Evolutionary conservation across 345 rosid species (phyloP).

Genomic region (Citrus hindsii): DNA sequence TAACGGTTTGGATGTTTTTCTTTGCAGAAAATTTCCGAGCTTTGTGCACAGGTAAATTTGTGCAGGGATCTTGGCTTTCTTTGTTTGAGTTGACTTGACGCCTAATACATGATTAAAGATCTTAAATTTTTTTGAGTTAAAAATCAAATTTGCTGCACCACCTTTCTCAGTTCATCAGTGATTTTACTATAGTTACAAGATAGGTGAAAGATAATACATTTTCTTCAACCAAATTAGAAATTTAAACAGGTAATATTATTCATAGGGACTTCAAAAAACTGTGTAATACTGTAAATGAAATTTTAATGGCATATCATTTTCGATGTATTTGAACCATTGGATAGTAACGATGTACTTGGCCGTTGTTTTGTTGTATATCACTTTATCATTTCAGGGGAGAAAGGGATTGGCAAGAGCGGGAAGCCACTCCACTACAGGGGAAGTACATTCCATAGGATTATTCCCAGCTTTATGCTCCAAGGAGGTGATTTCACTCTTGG

Average conservation of each 20-base stretch:
- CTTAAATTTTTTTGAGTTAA: background rate
- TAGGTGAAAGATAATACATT: background rate
- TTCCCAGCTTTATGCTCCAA: conserved; percentile 94
- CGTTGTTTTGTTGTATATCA: background rate
- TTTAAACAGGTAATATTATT: background rate
- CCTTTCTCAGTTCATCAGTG: background rate
- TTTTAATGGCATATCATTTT: background rate
- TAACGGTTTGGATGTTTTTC: conserved; percentile 12
- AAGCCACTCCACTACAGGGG: conserved; percentile 87
- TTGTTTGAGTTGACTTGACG: background rate
- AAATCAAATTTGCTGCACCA: background rate
- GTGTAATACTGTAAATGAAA: background rate
- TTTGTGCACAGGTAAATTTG: conserved; percentile 73
- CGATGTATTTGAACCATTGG: background rate
- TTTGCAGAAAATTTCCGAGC: conserved; percentile 98
- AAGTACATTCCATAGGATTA: conserved; percentile 83
- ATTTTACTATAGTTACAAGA: background rate
- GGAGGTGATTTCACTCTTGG: conserved; percentile 98
- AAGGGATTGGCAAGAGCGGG: conserved; percentile 85
- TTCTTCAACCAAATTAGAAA: background rate
- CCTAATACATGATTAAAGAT: background rate
- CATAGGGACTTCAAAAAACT: background rate
- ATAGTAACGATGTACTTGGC: background rate
- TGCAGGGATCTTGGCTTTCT: background rate
- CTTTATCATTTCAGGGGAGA: conserved; percentile 57